Conservation (phyloP, 257 asterid species). For the Mitragyna speciosa region DNA sequence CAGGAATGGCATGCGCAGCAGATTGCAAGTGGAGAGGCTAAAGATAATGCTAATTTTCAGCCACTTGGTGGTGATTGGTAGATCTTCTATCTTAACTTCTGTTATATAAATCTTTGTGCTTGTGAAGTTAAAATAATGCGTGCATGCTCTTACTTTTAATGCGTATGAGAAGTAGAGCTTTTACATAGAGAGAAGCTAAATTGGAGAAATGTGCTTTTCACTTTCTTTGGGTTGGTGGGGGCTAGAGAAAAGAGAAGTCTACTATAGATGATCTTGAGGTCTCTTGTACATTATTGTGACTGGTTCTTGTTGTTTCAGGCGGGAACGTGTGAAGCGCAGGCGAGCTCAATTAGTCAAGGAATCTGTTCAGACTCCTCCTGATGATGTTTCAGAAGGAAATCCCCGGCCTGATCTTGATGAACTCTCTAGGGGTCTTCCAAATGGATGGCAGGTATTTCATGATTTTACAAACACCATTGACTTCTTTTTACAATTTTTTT, state of each 20-base stretch:
- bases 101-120: constrained; percentile 11
- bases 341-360: constrained; percentile 61
- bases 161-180: not conserved
- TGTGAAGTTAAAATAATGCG: not conserved
- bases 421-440: constrained; percentile 76
- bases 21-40: constrained; percentile 90
- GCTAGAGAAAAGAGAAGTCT: not conserved
- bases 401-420: constrained; percentile 56
- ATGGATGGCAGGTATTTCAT: constrained; percentile 81
- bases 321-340: constrained; percentile 91
- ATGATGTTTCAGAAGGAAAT: constrained; percentile 35
- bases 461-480: not conserved
- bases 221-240: not conserved
- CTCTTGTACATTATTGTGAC: not conserved
- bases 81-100: not conserved
- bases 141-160: not conserved
- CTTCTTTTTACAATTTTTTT: not conserved
- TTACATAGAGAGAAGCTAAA: not conserved
- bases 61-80: constrained; percentile 99
- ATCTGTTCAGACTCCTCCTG: constrained; percentile 37
- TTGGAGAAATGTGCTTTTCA: not conserved
- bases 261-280: not conserved
- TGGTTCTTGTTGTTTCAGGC: constrained; percentile 52
- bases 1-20: constrained; percentile 94
- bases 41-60: constrained; percentile 91